Conservation (phyloP, 2,329 filamentous ascomycete genomes). For the Hansfordia pulvinata region DNA sequence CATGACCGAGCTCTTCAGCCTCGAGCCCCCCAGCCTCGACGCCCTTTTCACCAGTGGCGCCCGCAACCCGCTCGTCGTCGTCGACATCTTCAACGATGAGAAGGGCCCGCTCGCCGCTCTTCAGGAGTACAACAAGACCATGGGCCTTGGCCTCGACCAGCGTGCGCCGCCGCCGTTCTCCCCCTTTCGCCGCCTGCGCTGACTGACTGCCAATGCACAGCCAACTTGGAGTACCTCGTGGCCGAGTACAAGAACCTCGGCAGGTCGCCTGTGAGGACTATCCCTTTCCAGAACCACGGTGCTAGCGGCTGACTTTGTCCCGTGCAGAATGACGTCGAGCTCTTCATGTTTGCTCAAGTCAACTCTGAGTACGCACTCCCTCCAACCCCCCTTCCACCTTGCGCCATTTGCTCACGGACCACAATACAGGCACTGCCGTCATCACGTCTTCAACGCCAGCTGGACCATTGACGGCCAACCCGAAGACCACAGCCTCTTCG, state of each 20-base stretch:
- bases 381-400: constrained; percentile 12
- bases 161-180: too few relatives aligned
- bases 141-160: constrained; percentile 76
- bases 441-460: constrained; percentile 89
- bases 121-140: constrained; percentile 68
- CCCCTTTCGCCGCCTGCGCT: too few relatives aligned
- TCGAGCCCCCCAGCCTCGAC: constrained; percentile 52
- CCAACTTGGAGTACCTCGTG: constrained; percentile 91
- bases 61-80: constrained; percentile 52
- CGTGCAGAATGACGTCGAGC: constrained; percentile 71
- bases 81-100: constrained; percentile 57
- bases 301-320: constrained; percentile 12
- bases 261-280: constrained; percentile 36
- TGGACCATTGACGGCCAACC: constrained; percentile 85
- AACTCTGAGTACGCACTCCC: constrained; percentile 82
- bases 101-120: constrained; percentile 57
- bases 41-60: constrained; percentile 64
- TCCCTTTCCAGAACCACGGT: constrained; percentile 29
- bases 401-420: too few relatives aligned
- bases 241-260: constrained; percentile 58
- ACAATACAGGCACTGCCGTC: constrained; percentile 41
- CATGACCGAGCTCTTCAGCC: constrained; percentile 80
- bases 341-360: constrained; percentile 99
- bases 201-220: constrained; percentile 1
- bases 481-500: constrained; percentile 74